Conservation (phyloP, 2,329 filamentous ascomycete genomes). For the Claviceps pazoutovae region DNA sequence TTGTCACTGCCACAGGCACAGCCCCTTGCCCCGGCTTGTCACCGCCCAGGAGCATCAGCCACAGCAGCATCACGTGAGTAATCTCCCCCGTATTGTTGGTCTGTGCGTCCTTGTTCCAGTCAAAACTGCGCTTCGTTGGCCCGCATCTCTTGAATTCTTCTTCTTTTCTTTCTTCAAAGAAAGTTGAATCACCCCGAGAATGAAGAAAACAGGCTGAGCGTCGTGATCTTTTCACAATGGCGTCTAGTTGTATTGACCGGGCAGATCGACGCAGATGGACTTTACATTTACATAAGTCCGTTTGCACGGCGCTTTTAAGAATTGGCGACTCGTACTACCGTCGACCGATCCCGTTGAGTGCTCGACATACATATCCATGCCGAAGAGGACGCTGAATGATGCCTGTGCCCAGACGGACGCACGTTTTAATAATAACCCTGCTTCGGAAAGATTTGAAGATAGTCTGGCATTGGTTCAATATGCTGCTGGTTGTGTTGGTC, state of each 20-base stretch:
- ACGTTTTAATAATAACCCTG: too few species aligned
- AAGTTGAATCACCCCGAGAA: slow-evolving; percentile 43
- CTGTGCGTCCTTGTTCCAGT: slow-evolving; percentile 13
- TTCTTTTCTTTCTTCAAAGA: slow-evolving; percentile 28
- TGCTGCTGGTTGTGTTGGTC: too few species aligned
- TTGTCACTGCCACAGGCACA: slow-evolving; percentile 1
- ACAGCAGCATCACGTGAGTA: slow-evolving; percentile 5
- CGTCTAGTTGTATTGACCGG: slow-evolving; percentile 44
- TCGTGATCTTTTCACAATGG: slow-evolving; percentile 24
- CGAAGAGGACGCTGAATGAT: background rate
- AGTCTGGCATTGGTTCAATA: too few species aligned
- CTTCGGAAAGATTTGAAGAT: too few species aligned
- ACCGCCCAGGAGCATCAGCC: background rate
- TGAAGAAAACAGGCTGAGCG: slow-evolving; percentile 42
- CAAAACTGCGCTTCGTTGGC: background rate
- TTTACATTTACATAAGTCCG: slow-evolving; percentile 7
- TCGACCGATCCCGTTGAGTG: slow-evolving; percentile 52
- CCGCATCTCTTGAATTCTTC: background rate
- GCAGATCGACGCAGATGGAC: slow-evolving; percentile 33
- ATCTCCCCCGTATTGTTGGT: slow-evolving; percentile 5
- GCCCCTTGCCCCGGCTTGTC: background rate
- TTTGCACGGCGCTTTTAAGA: slow-evolving; percentile 45
- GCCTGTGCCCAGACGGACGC: too few species aligned
- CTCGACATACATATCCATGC: slow-evolving; percentile 38
- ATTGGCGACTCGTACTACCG: slow-evolving; percentile 43